phyloP scores from a whole-genome alignment of 352 stramenopile species.

The Phytophthora boehmeriae region DNA sequence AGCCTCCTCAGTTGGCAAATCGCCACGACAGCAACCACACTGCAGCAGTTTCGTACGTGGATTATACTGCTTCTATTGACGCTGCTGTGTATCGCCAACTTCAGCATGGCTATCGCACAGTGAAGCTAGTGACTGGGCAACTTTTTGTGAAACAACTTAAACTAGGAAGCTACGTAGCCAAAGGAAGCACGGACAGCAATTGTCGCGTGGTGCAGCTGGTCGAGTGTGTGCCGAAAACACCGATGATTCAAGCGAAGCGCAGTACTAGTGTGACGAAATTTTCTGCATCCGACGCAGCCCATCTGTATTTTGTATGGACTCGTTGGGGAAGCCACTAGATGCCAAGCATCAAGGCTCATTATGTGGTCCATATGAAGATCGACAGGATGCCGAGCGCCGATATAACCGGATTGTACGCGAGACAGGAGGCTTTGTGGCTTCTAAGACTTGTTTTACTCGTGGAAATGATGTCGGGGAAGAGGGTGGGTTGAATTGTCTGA shows the following conservation, averaged over 20 bases:
- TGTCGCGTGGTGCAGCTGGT: constrained; percentile 26
- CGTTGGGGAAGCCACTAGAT: constrained; percentile 33
- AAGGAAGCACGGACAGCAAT: not conserved
- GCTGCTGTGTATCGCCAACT: constrained; percentile 15
- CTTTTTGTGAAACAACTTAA: constrained; percentile 1
- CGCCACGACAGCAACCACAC: constrained; percentile 7
- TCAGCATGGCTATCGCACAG: not conserved
- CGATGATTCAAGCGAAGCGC: not conserved
- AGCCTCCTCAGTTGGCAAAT: not conserved
- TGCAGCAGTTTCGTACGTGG: not conserved
- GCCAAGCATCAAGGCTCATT: constrained; percentile 23
- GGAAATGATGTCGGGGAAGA: not conserved
- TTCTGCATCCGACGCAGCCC: not conserved
- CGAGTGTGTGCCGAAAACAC: not conserved
- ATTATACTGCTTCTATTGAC: constrained; percentile 20
- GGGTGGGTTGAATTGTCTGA: constrained; percentile 24
- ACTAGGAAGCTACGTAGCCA: not conserved
- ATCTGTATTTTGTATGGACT: constrained; percentile 47
- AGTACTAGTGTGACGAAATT: not conserved
- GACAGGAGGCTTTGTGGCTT: constrained; percentile 1
- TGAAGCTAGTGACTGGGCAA: constrained; percentile 11
- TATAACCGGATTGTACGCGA: constrained; percentile 37
- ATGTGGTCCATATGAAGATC: constrained; percentile 47
- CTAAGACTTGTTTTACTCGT: not conserved
- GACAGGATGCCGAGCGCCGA: constrained; percentile 31